Conservation (phyloP, 768 basidiomycete species). For the Hygrophorus pudorinus region DNA sequence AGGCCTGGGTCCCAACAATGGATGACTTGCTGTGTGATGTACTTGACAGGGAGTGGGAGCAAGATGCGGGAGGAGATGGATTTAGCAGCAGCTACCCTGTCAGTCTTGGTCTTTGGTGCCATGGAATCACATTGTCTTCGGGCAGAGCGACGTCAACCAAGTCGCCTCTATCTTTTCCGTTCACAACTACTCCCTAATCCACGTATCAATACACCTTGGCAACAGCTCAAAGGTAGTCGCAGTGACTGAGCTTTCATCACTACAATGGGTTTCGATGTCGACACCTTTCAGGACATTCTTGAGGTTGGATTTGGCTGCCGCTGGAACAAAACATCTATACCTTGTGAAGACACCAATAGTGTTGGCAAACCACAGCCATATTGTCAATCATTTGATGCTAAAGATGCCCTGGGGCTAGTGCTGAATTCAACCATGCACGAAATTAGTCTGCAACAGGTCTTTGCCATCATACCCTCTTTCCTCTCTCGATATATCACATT, state of each 20-base stretch:
- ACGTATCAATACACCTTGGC: conserved; percentile 25
- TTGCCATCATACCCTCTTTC: conserved; percentile 30
- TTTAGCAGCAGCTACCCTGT: too few species aligned
- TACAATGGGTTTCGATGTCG: conserved; percentile 32
- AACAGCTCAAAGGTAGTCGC: conserved; percentile 17
- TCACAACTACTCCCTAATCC: conserved; percentile 25
- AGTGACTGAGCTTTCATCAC: conserved; percentile 33
- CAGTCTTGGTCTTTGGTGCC: too few species aligned
- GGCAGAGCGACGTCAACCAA: neutral
- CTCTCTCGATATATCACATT: conserved; percentile 27
- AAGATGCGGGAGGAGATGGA: too few species aligned
- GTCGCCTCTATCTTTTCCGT: conserved; percentile 20
- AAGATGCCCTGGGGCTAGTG: conserved; percentile 29
- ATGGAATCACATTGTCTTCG: neutral
- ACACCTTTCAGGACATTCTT: conserved; percentile 25
- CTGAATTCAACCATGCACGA: conserved; percentile 32
- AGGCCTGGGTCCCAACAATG: too few species aligned
- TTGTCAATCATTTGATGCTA: conserved; percentile 25
- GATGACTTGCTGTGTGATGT: too few species aligned
- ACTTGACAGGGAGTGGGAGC: too few species aligned
- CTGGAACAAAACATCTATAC: conserved; percentile 21
- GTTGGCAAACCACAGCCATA: conserved; percentile 15
- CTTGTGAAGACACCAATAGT: conserved; percentile 16
- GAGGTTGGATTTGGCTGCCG: conserved; percentile 20
- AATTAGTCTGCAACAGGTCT: conserved; percentile 32